Evolutionary conservation across 495 filamentous ascomycete species (phyloP).

Genomic region (Podospora conica): DNA sequence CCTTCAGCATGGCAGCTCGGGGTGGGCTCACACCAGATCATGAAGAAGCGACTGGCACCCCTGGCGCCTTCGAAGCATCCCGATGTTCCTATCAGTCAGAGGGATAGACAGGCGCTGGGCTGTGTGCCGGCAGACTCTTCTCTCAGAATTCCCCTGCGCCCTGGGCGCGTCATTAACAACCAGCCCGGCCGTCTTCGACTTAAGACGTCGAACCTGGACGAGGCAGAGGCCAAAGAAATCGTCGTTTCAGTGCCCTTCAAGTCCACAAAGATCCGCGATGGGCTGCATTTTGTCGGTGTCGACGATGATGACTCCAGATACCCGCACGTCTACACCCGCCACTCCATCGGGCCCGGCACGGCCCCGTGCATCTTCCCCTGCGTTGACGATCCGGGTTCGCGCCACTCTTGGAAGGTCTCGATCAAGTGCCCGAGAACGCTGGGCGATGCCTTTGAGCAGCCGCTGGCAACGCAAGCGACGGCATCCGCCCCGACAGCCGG

Average conservation of each 20-base stretch:
- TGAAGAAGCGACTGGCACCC: constrained; percentile 57
- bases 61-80: constrained; percentile 49
- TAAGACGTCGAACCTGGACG: constrained; percentile 29
- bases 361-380: constrained; percentile 87
- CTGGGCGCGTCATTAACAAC: constrained; percentile 27
- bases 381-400: constrained; percentile 70
- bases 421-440: constrained; percentile 80
- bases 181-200: constrained; percentile 29
- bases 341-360: constrained; percentile 66
- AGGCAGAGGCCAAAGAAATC: constrained; percentile 26
- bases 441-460: constrained; percentile 66
- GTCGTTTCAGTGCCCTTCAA: constrained; percentile 64
- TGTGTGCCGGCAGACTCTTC: constrained; percentile 41
- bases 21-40: constrained; percentile 73
- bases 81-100: constrained; percentile 36
- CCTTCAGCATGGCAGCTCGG: constrained; percentile 48
- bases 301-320: constrained; percentile 71
- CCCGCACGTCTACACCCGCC: constrained; percentile 86
- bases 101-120: constrained; percentile 29
- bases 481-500: constrained; percentile 7
- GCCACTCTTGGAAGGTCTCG: constrained; percentile 81
- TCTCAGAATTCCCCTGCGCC: constrained; percentile 34
- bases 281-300: constrained; percentile 83
- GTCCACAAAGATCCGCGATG: constrained; percentile 69
- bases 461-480: constrained; percentile 26